Percentiles rank a stretch among this genome's conserved stretches.
Evolutionary conservation across 371 early-diverging fungal genomes (phyloP).

Genomic region (Mucor velutinosus): DNA sequence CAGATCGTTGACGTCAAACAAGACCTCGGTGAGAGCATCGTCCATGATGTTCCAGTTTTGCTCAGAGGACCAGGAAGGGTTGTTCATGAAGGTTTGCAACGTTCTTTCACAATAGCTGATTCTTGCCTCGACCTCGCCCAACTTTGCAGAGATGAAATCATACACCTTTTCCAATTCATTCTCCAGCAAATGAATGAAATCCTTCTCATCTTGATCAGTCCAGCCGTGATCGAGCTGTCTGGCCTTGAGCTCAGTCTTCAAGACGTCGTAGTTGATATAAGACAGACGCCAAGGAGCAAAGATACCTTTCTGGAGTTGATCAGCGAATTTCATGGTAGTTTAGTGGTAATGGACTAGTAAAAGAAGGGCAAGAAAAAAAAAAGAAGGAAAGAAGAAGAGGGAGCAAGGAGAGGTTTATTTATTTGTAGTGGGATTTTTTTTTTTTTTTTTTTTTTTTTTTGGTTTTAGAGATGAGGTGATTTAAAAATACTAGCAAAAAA

Average conservation of each 20-base stretch:
- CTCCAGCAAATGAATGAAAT: conserved; percentile 69
- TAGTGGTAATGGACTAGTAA: not conserved
- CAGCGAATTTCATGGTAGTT: conserved; percentile 33
- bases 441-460: not conserved
- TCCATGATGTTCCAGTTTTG: conserved; percentile 50
- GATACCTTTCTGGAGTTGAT: conserved; percentile 32
- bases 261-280: conserved; percentile 40
- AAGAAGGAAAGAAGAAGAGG: not conserved
- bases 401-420: not conserved
- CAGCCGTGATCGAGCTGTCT: conserved; percentile 47
- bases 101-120: conserved; percentile 83
- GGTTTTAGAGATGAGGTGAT: conserved; percentile 7
- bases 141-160: conserved; percentile 68
- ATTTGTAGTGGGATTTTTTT: not conserved
- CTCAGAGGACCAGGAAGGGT: conserved; percentile 41
- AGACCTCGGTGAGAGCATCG: conserved; percentile 48
- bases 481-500: not conserved
- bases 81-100: conserved; percentile 56
- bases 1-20: conserved; percentile 82
- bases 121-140: conserved; percentile 80
- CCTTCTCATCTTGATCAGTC: conserved; percentile 70
- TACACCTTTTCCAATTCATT: conserved; percentile 88
- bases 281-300: conserved; percentile 48
- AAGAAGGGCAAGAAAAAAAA: not conserved
- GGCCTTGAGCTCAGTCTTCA: conserved; percentile 37